Conservation (phyloP, 2,329 filamentous ascomycete genomes). For the Leptographium flavum region DNA sequence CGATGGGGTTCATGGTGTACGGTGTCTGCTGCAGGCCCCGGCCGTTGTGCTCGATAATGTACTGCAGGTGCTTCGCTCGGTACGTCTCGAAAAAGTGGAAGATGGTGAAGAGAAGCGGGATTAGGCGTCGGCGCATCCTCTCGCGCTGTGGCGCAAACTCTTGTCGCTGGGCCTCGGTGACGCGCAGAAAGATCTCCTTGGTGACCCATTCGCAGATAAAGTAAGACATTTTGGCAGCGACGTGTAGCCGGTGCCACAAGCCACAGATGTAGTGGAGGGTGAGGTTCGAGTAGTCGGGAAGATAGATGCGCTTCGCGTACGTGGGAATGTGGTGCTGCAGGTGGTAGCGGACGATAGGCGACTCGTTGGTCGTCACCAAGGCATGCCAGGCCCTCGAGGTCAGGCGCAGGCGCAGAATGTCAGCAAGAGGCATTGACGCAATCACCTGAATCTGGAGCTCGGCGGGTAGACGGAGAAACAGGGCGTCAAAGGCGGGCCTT, state of each 20-base stretch:
- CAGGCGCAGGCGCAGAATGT: slow-evolving; percentile 43
- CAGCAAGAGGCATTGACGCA: slow-evolving; percentile 42
- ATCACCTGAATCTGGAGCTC: slow-evolving; percentile 52
- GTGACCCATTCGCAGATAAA: slow-evolving; percentile 51
- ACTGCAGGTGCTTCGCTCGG: slow-evolving; percentile 41
- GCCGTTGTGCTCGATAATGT: slow-evolving; percentile 36
- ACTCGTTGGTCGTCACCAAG: slow-evolving; percentile 45
- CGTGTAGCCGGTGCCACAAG: slow-evolving; percentile 51
- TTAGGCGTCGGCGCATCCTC: slow-evolving; percentile 49
- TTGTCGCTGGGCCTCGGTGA: slow-evolving; percentile 35
- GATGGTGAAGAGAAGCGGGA: slow-evolving; percentile 48
- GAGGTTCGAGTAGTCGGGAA: slow-evolving; percentile 30
- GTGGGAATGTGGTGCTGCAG: slow-evolving; percentile 43
- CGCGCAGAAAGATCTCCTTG: slow-evolving; percentile 49
- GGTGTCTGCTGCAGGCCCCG: slow-evolving; percentile 36
- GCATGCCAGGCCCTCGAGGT: slow-evolving; percentile 45
- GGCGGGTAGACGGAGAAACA: slow-evolving; percentile 44
- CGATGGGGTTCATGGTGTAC: slow-evolving; percentile 49
- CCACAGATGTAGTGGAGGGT: slow-evolving; percentile 49
- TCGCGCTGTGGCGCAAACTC: slow-evolving; percentile 48
- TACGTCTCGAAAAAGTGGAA: slow-evolving; percentile 57
- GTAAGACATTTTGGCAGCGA: slow-evolving; percentile 46
- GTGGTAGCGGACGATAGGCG: slow-evolving; percentile 46
- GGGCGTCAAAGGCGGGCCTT: slow-evolving; percentile 32
- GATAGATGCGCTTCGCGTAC: slow-evolving; percentile 47